These are phyloP conservation scores for Dioscorea cayenensis DNA, from an alignment of 116 monocot species.

Conservation along the genomic window DNA sequence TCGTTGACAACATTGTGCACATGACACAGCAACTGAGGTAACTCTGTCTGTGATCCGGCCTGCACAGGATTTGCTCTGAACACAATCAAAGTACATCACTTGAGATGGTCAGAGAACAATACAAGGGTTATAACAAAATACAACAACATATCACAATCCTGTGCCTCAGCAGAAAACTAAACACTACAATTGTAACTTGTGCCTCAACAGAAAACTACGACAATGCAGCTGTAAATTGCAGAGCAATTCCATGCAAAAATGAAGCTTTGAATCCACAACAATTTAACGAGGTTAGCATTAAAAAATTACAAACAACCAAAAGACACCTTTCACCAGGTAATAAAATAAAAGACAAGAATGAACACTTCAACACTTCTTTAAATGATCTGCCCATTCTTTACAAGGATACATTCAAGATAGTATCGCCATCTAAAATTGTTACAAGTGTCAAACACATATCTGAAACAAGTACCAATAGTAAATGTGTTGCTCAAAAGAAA, in stretches of 20 bases:
- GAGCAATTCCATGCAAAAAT: no score
- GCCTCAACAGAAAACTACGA: no score
- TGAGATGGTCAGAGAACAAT: background rate
- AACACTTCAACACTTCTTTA: conserved; percentile 64
- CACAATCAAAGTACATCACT: background rate
- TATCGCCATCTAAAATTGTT: conserved; percentile 70
- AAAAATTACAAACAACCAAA: background rate
- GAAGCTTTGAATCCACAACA: no score
- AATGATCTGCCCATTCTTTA: conserved; percentile 86
- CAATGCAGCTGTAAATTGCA: no score
- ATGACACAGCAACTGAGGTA: conserved; percentile 88
- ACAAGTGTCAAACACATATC: background rate
- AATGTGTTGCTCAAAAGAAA: background rate
- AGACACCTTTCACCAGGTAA: no score
- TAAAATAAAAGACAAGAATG: background rate
- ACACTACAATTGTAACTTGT: no score
- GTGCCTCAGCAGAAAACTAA: no score
- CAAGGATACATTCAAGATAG: conserved; percentile 87
- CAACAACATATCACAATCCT: no score
- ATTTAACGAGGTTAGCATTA: background rate
- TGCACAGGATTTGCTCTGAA: conserved; percentile 81
- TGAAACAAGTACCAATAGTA: background rate
- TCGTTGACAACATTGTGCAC: conserved; percentile 84
- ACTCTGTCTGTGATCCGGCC: conserved; percentile 77
- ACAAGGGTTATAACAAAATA: background rate